Base-by-base conservation (phyloP, 306 rosid genomes). In the Glycine soja region DNA sequence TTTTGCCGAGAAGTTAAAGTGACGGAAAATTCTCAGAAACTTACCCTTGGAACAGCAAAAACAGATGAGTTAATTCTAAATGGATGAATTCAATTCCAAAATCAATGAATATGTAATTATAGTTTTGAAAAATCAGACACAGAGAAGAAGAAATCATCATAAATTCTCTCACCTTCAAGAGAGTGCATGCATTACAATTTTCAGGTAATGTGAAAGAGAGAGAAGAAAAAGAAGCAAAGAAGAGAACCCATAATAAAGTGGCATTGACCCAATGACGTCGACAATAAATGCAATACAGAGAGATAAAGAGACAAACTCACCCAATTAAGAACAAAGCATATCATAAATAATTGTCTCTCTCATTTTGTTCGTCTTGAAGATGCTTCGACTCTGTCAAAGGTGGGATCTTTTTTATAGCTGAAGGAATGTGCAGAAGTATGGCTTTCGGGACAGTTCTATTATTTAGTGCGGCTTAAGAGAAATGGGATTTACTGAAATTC, bases 1-100 rank as follows among this genome's bases (percentile, higher is more conserved):
- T 76, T 62, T 72, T 77, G 74, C 10, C 42, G 16, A 63, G 73
- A 79, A n/a, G n/a, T n/a, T n/a, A n/a, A 74, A 74, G 32, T 54
- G 46, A 42, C 6, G 7, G 74, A 79, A 79, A 51, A 76, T 48
- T 7, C 36, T 16, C 48, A 65, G 42, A 64, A 50, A 36, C 30
- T 24, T 24, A 24, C 2, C 11, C 51, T 18, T 18, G 38, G 74
- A 82, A 34, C 16, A 14, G 68, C 19, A 16, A 43, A 2, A 19
- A 11, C 5, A 30, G 69, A 79, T 38, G 34, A 12, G 53, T 47
- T n/a, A 66, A 45, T 69, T 14, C 50, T 0, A 24, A 66, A 66
- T 67, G 11, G 67, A 79, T 0, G 4, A 74, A 16, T n/a, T 74
- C 61, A 32, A 42, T 42, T 42, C 81, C 1, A 24, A 24, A 24